Evolutionary conservation across 176 grass and related monocot genomes (phyloP).

Genomic region (Elaeis guineensis): DNA sequence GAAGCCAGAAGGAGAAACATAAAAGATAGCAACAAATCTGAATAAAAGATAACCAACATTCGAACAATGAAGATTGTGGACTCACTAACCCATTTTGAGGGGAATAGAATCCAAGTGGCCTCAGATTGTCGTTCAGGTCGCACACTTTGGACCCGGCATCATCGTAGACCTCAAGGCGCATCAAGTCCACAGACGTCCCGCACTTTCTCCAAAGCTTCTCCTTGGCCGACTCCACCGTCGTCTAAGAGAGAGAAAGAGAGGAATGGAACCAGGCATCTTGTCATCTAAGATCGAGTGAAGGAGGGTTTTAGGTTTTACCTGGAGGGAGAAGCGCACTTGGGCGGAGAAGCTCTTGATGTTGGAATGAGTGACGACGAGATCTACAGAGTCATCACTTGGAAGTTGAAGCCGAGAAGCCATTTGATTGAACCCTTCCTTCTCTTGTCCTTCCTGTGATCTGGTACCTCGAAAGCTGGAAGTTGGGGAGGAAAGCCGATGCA

Average conservation of each 20-base stretch:
- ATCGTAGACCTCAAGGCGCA: constrained; percentile 75
- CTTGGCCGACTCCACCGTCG: constrained; percentile 62
- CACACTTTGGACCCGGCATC: constrained; percentile 58
- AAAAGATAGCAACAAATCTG: background rate
- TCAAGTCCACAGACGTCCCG: constrained; percentile 52
- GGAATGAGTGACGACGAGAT: constrained; percentile 70
- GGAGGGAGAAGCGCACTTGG: constrained; percentile 67
- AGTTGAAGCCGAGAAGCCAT: constrained; percentile 58
- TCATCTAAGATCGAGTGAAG: background rate
- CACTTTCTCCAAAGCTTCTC: constrained; percentile 94
- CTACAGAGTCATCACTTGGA: constrained; percentile 57
- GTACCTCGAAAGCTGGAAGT: too few relatives aligned
- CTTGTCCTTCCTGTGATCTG: too few relatives aligned
- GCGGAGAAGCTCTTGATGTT: constrained; percentile 74
- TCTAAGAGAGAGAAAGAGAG: constrained; percentile 28
- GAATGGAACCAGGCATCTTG: background rate
- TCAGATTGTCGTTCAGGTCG: constrained; percentile 47
- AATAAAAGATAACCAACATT: too few relatives aligned
- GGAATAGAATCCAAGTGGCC: constrained; percentile 55
- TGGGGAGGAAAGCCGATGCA: too few relatives aligned
- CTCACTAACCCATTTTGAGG: constrained; percentile 51
- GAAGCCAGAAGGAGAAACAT: background rate
- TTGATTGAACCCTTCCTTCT: too few relatives aligned
- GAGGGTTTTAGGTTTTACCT: constrained; percentile 13
- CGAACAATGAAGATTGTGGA: too few relatives aligned